phyloP scores from a whole-genome alignment of 2,329 filamentous ascomycete species.

The Colletotrichum cuscutae region DNA sequence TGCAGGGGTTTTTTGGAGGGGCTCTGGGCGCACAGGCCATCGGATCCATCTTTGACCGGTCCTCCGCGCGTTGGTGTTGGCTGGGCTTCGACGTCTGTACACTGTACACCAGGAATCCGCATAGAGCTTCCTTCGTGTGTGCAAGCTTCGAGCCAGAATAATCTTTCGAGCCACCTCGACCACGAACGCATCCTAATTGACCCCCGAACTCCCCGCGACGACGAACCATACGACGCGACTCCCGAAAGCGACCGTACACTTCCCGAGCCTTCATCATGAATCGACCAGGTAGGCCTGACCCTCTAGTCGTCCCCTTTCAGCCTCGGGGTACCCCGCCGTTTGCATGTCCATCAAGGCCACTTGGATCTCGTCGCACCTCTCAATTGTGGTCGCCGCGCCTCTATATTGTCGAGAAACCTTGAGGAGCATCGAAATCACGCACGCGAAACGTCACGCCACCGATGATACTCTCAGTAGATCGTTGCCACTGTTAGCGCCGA shows the following conservation, averaged over 20 bases:
- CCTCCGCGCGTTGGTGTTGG: slow-evolving; percentile 32
- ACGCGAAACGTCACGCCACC: slow-evolving; percentile 11
- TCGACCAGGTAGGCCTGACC: slow-evolving; percentile 64
- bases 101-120: slow-evolving; percentile 31
- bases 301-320: slow-evolving; percentile 35
- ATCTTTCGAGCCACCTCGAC: slow-evolving; percentile 31
- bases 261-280: slow-evolving; percentile 59
- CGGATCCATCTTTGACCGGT: slow-evolving; percentile 37
- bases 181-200: slow-evolving; percentile 31
- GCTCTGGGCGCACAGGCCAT: slow-evolving; percentile 30
- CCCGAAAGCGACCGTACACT: slow-evolving; percentile 18
- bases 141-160: slow-evolving; percentile 27
- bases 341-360: slow-evolving; percentile 28
- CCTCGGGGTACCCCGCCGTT: slow-evolving; percentile 31
- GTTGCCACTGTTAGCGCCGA: slow-evolving; percentile 1
- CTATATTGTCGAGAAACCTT: background rate
- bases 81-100: slow-evolving; percentile 25
- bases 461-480: slow-evolving; percentile 7
- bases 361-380: slow-evolving; percentile 11
- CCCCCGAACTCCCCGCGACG: slow-evolving; percentile 23
- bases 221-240: slow-evolving; percentile 32
- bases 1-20: slow-evolving; percentile 30
- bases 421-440: background rate
- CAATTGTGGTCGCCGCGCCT: background rate
- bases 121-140: slow-evolving; percentile 28